Base-by-base conservation (phyloP, 352 stramenopile genomes). In the Blastocystis hominis region DNA sequence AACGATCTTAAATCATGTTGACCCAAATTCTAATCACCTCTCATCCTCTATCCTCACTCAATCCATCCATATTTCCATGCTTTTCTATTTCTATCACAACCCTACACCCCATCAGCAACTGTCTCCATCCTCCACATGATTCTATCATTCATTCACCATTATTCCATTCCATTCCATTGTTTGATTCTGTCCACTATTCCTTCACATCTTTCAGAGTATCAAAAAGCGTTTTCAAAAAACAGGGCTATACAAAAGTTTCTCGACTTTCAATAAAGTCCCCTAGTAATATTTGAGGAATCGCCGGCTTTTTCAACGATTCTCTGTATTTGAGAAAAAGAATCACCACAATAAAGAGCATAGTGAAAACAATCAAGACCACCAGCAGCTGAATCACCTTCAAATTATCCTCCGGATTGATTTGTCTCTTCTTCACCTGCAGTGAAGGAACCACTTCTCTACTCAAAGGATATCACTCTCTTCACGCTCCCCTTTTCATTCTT, bases 161-260 rank as follows among this genome's bases (percentile, higher is more conserved):
- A n/a, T n/a, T n/a, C n/a, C n/a, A n/a, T n/a, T n/a, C n/a, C n/a
- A n/a, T n/a, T n/a, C n/a, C n/a, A n/a, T n/a, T n/a, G n/a, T n/a
- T n/a, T n/a, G n/a, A n/a, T n/a, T n/a, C n/a, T n/a, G n/a, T n/a
- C n/a, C n/a, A n/a, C n/a, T n/a, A n/a, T n/a, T n/a, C n/a, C n/a
- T 68, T 68, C 20, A 4, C 20, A 20, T 68, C 20, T 68, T 68
- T 68, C 59, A 4, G n/a, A n/a, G n/a, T n/a, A n/a, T n/a, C n/a
- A n/a, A n/a, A n/a, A n/a, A n/a, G n/a, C n/a, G n/a, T n/a, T 68
- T 10, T 55, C 7, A 76, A 76, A 36, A 76, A 76, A 76, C 66
- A 76, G 3, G 9, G 15, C 36, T 55, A 46, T 55, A 76, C 38
- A 55, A 56, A 76, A 7, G 42, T 42, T 34, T 76, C 66, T 47